A percentile compares a stretch with the other conserved stretches of the same genome.
phyloP scores from a whole-genome alignment of 257 asterid species.

The Nicotiana knightiana region DNA sequence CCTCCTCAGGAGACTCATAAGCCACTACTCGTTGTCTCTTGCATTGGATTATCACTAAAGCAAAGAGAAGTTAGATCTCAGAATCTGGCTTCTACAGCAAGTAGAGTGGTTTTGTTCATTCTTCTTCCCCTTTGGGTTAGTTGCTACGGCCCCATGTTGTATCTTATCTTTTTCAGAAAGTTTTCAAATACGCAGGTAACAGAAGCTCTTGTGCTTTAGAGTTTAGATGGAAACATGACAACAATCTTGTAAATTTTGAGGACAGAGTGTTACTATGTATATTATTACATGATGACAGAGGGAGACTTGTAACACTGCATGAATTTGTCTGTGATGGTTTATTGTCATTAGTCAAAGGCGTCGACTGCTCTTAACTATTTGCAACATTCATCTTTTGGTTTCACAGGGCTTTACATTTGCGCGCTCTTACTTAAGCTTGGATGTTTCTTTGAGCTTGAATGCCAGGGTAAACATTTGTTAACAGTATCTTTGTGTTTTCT shows the following conservation, averaged over 20 bases:
- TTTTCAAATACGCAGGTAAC: not conserved
- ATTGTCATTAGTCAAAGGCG: not conserved
- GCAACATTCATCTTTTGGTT: not conserved
- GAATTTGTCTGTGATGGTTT: not conserved
- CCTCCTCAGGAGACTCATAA: constrained; percentile 32
- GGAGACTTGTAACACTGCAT: not conserved
- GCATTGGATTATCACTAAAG: constrained; percentile 10
- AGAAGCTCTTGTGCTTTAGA: not conserved
- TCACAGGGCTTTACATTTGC: no score
- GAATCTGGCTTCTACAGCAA: constrained; percentile 4
- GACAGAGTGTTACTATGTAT: not conserved
- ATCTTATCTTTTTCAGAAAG: not conserved
- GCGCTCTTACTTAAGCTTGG: constrained; percentile 23
- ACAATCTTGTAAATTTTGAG: constrained; percentile 5
- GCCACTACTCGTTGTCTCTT: not conserved
- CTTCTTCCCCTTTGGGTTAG: not conserved
- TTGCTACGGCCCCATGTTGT: not conserved
- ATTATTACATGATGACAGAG: constrained; percentile 1
- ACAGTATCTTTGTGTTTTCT: not conserved
- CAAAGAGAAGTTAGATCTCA: not conserved
- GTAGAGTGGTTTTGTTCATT: not conserved
- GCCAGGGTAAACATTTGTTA: constrained; percentile 59
- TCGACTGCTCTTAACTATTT: not conserved
- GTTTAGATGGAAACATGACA: constrained; percentile 11
- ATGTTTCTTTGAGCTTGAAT: constrained; percentile 96